phyloP scores from a whole-genome alignment of 2,329 filamentous ascomycete genomes.

The Talaromyces sp. region DNA sequence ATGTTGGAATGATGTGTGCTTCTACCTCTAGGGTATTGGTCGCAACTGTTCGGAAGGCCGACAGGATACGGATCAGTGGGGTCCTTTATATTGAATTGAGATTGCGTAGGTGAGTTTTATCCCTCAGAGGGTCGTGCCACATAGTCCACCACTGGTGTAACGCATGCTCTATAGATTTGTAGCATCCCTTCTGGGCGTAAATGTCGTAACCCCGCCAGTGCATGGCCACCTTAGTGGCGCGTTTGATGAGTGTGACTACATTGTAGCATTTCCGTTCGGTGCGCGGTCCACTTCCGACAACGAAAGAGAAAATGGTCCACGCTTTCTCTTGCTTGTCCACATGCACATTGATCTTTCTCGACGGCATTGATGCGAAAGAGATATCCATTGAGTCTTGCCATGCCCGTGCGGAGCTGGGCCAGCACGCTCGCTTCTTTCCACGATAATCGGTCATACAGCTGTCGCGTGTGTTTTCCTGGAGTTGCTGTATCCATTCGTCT shows the following conservation, averaged over 20 bases:
- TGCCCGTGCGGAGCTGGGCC: constrained; percentile 32
- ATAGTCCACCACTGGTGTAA: constrained; percentile 27
- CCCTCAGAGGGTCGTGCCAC: constrained; percentile 27
- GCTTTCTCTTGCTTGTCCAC: constrained; percentile 13
- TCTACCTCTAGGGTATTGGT: constrained; percentile 27
- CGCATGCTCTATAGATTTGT: constrained; percentile 29
- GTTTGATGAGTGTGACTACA: constrained; percentile 23
- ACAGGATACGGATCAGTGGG: constrained; percentile 25
- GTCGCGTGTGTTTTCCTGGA: constrained; percentile 31
- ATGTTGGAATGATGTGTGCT: constrained; percentile 20
- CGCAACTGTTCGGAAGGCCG: constrained; percentile 24
- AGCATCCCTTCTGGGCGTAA: constrained; percentile 27
- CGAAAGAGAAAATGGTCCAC: constrained; percentile 18
- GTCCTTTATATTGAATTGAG: no score
- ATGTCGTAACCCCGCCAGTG: constrained; percentile 21
- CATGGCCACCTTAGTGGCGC: constrained; percentile 20
- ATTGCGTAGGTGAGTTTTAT: no score
- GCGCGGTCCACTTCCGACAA: constrained; percentile 27
- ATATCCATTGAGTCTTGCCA: constrained; percentile 35
- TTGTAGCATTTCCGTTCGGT: constrained; percentile 27
- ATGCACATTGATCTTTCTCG: constrained; percentile 14
- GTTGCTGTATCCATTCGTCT: constrained; percentile 32
- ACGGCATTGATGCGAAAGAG: constrained; percentile 13
- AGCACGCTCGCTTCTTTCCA: constrained; percentile 35
- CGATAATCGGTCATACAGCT: constrained; percentile 22